Percentiles rank a stretch among this genome's conserved stretches.
Conservation (phyloP, 164 flowering plant species). For the Pachysandra terminalis region DNA sequence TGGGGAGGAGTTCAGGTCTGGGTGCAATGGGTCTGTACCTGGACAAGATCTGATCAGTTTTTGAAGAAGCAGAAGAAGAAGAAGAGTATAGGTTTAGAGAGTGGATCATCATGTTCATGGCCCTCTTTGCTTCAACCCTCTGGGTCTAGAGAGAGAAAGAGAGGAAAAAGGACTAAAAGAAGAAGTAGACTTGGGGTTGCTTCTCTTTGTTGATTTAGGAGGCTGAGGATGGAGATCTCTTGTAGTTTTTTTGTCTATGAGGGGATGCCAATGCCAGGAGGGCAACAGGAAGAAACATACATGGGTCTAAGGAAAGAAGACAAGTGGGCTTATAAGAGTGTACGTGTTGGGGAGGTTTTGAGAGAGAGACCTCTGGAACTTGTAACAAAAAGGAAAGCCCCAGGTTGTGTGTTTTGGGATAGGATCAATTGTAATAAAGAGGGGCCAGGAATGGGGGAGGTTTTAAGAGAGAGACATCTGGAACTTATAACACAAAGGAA, state of each 20-base stretch:
- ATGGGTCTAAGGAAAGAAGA: constrained; percentile 25
- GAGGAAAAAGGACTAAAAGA: background rate
- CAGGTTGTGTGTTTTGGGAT: background rate
- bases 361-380: constrained; percentile 34
- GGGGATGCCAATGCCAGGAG: background rate
- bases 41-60: constrained; percentile 86
- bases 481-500: background rate
- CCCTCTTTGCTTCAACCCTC: background rate
- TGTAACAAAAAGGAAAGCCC: background rate
- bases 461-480: constrained; percentile 35
- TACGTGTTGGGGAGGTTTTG: constrained; percentile 51
- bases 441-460: constrained; percentile 8
- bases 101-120: constrained; percentile 54
- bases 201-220: no score
- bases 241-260: background rate
- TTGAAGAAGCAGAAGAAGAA: constrained; percentile 36
- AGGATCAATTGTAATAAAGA: constrained; percentile 20
- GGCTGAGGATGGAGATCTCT: background rate
- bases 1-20: constrained; percentile 50
- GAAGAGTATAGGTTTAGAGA: constrained; percentile 38
- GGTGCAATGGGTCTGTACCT: constrained; percentile 95
- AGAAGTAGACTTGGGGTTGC: no score
- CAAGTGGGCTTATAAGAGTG: constrained; percentile 47
- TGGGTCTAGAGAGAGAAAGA: background rate
- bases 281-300: constrained; percentile 34